Evolutionary conservation across 495 filamentous ascomycete genomes (phyloP), one percentile per base, ranked within the genome.

Genomic region (Hypoxylon trugodes): DNA sequence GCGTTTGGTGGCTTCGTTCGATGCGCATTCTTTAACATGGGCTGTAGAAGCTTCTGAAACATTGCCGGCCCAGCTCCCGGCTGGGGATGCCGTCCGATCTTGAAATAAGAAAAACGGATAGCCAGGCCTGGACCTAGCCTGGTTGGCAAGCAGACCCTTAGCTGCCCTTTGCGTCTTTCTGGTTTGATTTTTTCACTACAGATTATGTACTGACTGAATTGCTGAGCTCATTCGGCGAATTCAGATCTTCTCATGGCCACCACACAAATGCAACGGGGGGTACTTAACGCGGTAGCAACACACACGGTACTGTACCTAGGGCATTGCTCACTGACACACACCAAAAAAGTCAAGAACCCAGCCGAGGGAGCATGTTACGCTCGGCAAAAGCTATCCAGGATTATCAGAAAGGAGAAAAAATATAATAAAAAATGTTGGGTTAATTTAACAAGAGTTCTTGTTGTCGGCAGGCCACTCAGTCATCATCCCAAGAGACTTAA

Each of bases 1-100:
- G 64, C 64, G 64, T 58, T 67, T 61, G 58, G 59, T 40, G 58
- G 35, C 64, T 62, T 66, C 61, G 60, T 64, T 62, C 58, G 52
- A 67, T 67, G 58, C 64, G 41, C 51, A 42, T 67, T 67, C 64
- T 67, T n/a, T 40, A 48, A 61, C 64, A 67, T 61, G 64, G 64
- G 64, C 46, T 12, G 22, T 61, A 61, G 64, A 67, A 67, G 64
- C 64, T 57, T 67, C 58, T 67, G 64, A 67, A 67, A 67, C 64
- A 53, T 48, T 47, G 48, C 64, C 64, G 58, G 58, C 6, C 48
- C 52, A 59, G 58, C n/a, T 58, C 46, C 64, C 64, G 58, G 64
- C 58, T 62, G 37, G 58, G 52, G 64, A 67, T 59, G 58, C 58
- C 58, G 58, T 67, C 53, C 64, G 64, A 67, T 67, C 64, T 67